Evolutionary conservation across 306 rosid genomes (phyloP).

Genomic region (Prunus armeniaca): DNA sequence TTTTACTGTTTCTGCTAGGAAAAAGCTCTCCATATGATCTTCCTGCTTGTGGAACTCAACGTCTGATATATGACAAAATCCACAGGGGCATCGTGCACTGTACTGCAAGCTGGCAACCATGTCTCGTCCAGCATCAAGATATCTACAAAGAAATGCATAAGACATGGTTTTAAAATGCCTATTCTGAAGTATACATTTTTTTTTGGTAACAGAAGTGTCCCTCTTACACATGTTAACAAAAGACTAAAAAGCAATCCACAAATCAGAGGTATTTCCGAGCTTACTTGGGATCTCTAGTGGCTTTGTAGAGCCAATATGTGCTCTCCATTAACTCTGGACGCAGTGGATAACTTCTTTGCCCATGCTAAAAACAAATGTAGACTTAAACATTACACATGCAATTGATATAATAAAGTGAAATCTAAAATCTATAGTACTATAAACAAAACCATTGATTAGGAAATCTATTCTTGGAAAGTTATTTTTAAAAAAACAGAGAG

Average conservation of each 20-base stretch:
- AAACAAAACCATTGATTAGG: background rate
- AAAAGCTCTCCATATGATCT: conserved; percentile 99
- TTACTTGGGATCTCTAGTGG: conserved; percentile 94
- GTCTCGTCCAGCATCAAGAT: conserved; percentile 93
- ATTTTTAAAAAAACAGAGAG: background rate
- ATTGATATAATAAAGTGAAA: conserved; percentile 8
- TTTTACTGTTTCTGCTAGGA: conserved; percentile 91
- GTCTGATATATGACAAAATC: conserved; percentile 94
- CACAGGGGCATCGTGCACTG: conserved; percentile 89
- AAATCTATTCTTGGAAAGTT: background rate
- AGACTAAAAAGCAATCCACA: conserved; percentile 7
- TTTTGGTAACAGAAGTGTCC: background rate
- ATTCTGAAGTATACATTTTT: background rate
- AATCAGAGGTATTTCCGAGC: conserved; percentile 30
- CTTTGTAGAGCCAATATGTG: conserved; percentile 98
- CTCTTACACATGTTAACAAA: background rate
- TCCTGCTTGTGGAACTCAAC: conserved; percentile 88
- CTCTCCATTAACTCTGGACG: conserved; percentile 97
- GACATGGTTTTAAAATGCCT: conserved; percentile 6
- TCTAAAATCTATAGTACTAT: background rate
- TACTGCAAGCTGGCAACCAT: conserved; percentile 89
- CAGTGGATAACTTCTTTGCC: conserved; percentile 89
- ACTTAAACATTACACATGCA: conserved; percentile 8
- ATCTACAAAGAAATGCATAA: conserved; percentile 48
- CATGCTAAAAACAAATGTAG: conserved; percentile 51